Conservation (phyloP, 23 red algal species). For the Pyropia haitanensis region DNA sequence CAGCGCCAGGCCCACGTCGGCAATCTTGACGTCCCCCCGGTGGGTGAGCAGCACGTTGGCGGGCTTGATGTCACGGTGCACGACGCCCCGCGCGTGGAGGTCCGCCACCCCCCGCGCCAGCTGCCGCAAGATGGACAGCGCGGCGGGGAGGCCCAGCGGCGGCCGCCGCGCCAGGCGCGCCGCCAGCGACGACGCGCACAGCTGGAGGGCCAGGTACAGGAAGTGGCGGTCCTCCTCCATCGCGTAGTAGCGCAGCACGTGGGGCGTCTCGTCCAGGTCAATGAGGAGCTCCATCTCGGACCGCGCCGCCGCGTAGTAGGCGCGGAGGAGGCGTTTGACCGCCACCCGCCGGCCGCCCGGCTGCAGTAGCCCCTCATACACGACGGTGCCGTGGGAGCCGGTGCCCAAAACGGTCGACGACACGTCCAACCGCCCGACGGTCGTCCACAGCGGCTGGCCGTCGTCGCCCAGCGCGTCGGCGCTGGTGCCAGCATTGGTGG, state of each 20-base stretch:
- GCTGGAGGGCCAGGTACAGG: constrained; percentile 88
- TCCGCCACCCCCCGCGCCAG: constrained; percentile 75
- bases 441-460: constrained; percentile 37
- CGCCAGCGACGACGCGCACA: constrained; percentile 66
- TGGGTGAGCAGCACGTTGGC: constrained; percentile 71
- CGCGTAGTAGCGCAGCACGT: constrained; percentile 91
- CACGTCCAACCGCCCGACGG: constrained; percentile 64
- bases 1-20: constrained; percentile 88
- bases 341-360: constrained; percentile 75
- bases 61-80: constrained; percentile 97
- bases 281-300: constrained; percentile 88
- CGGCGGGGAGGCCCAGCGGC: constrained; percentile 37
- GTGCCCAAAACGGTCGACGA: constrained; percentile 57
- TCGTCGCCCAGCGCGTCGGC: neutral
- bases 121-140: constrained; percentile 49
- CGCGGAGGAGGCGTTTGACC: constrained; percentile 77
- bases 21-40: constrained; percentile 64
- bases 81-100: constrained; percentile 73
- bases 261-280: constrained; percentile 81
- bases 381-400: constrained; percentile 83
- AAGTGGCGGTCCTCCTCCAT: constrained; percentile 97
- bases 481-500: neutral
- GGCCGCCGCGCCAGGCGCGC: constrained; percentile 30
- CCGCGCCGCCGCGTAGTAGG: constrained; percentile 81
- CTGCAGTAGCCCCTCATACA: constrained; percentile 83